Conservation (phyloP, 2,329 filamentous ascomycete genomes). For the Calcarisporium arbuscula region DNA sequence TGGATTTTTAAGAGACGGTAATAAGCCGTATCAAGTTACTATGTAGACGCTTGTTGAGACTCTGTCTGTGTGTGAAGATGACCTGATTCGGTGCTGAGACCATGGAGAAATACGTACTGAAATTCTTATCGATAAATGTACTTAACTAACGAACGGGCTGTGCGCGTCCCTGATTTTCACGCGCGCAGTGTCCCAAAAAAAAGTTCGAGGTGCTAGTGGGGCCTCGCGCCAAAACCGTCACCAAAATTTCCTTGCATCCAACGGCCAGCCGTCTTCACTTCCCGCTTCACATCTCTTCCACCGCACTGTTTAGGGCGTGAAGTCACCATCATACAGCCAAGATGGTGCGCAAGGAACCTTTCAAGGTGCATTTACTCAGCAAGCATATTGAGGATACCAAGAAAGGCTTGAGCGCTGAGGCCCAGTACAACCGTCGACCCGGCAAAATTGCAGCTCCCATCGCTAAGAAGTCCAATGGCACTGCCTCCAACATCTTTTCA, state of each 20-base stretch:
- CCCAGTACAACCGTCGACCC: conserved; percentile 25
- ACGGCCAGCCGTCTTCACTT: conserved; percentile 10
- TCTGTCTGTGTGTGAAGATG: too few species aligned
- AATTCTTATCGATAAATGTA: conserved; percentile 4
- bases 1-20: too few species aligned
- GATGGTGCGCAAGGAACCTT: conserved; percentile 31
- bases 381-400: conserved; percentile 32
- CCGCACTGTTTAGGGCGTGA: conserved; percentile 11
- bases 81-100: too few species aligned
- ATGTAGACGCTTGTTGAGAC: too few species aligned
- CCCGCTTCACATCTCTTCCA: conserved; percentile 15
- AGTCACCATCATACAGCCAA: conserved; percentile 12
- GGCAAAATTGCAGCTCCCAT: conserved; percentile 16
- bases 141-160: too few species aligned
- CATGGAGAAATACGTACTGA: too few species aligned
- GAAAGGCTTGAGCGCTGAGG: conserved; percentile 25
- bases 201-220: too few species aligned
- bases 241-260: conserved; percentile 12
- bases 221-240: not conserved
- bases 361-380: conserved; percentile 29
- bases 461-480: conserved; percentile 24
- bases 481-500: conserved; percentile 21
- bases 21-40: too few species aligned
- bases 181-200: too few species aligned
- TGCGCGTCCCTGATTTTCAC: too few species aligned